Percentiles rank a stretch among this genome's conserved stretches.
phyloP scores from a whole-genome alignment of 2,329 filamentous ascomycete genomes.

The Talaromyces amestolkiae region DNA sequence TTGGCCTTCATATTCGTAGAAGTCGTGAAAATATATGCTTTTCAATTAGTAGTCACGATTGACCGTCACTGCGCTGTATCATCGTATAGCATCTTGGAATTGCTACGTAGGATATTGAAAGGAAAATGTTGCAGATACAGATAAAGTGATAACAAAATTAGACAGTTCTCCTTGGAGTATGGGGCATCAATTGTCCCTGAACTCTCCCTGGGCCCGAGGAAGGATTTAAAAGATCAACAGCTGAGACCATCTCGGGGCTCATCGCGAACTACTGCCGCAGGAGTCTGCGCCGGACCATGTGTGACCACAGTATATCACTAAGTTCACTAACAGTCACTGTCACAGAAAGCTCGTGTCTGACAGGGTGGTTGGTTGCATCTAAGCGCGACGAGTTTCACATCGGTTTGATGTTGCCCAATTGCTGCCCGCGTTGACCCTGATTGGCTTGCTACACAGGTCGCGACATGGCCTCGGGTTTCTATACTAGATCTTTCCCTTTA shows the following conservation, averaged over 20 bases:
- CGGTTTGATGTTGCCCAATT: conserved; percentile 8
- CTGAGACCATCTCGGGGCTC: not conserved
- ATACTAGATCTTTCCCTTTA: not conserved
- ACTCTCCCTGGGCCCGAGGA: not conserved
- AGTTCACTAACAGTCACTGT: not conserved
- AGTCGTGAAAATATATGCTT: no score
- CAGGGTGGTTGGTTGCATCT: conserved; percentile 8
- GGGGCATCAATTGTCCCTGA: not conserved
- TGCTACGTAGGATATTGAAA: not conserved
- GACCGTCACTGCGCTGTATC: not conserved
- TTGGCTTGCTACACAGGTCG: not conserved
- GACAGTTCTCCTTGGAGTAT: not conserved
- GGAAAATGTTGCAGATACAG: not conserved
- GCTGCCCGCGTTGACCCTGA: not conserved
- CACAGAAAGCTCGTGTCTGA: not conserved
- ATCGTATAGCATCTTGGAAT: not conserved
- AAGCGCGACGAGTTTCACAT: conserved; percentile 13
- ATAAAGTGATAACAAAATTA: not conserved
- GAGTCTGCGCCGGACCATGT: not conserved
- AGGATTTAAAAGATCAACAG: not conserved
- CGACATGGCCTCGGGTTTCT: not conserved
- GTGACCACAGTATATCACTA: not conserved
- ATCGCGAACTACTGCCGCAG: not conserved
- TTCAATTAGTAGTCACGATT: not conserved
- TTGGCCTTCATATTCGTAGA: not conserved